Conservation (phyloP, 768 basidiomycete species). For the Boletellus ananas region DNA sequence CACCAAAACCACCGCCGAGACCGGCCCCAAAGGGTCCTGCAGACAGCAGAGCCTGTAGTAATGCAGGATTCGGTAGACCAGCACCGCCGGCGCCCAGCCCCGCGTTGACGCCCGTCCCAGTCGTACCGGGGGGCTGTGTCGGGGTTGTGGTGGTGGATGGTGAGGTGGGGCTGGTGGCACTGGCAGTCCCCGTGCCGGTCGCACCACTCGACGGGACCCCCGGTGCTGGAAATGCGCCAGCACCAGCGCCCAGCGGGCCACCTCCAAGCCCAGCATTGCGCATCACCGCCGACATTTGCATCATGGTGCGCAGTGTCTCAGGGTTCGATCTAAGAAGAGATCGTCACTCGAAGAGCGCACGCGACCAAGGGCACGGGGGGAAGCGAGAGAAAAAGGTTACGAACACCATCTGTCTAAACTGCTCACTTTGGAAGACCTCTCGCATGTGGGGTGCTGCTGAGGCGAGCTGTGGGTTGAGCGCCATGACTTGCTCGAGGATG, state of each 20-base stretch:
- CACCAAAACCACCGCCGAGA: conserved; percentile 21
- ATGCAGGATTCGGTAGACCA: conserved; percentile 38
- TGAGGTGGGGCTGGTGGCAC: conserved; percentile 23
- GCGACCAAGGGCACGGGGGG: not conserved
- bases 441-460: conserved; percentile 79
- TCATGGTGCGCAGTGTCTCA: conserved; percentile 66
- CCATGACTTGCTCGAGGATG: conserved; percentile 84
- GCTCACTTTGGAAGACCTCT: conserved; percentile 70
- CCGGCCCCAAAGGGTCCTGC: conserved; percentile 4
- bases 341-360: not conserved
- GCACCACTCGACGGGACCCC: conserved; percentile 43
- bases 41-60: conserved; percentile 33
- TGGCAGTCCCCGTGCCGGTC: not conserved
- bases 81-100: not conserved
- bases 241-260: conserved; percentile 17
- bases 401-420: conserved; percentile 73
- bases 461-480: conserved; percentile 72
- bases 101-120: conserved; percentile 20
- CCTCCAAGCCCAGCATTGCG: conserved; percentile 36
- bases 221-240: conserved; percentile 53
- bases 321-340: conserved; percentile 59
- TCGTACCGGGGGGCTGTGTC: conserved; percentile 14
- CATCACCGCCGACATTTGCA: conserved; percentile 58
- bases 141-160: conserved; percentile 16
- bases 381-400: conserved; percentile 18